Base-by-base conservation (phyloP, 2,329 filamentous ascomycete species). In the Talaromyces sp. region DNA sequence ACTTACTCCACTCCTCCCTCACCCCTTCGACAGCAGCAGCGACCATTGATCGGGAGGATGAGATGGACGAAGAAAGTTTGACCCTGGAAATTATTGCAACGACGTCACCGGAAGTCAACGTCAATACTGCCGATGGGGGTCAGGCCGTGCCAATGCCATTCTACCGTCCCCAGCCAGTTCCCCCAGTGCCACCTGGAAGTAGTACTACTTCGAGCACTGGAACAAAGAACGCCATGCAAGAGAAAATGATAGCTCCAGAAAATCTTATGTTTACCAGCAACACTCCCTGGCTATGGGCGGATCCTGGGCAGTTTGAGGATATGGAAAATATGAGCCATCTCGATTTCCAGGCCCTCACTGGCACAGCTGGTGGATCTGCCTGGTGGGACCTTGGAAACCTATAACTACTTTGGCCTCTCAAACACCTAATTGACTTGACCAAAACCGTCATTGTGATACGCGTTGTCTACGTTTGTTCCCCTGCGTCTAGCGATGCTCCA, bases 41-140 rank as follows among this genome's bases (percentile, higher is more conserved):
- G 25, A 47, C 8, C 11, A 61, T 71, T 1, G 28, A 72, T 1
- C 65, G 69, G 2, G 72, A 77, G 10, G 73, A 76, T 3, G 58
- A 62, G 4, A 69, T 75, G 30, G 72, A 79, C 28, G 71, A 66
- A 54, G 71, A 75, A 1, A 77, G 73, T 1, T 70, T 68, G 0
- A 73, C 68, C 0, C 71, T 83, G 0, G 81, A 83, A 63, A 81
- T 83, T 32, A 78, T 82, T 4, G 80, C 82, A 8, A 80, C 81
- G 0, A 81, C 79, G 5, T 82, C 81, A 0, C 81, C 81, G 0
- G 81, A 83, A 53, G 78, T 83, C 59, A 79, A 73, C 1, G 79
- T 83, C 53, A 81, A 83, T 64, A 82, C 80, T 0, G 76, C 80
- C 2, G 80, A 83, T 61, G 81, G 81, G 10, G 81, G 81, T 0